A percentile compares a stretch with the other conserved stretches of the same genome.
Evolutionary conservation across 495 filamentous ascomycete species (phyloP).

Genomic region (Penicillium pancosmium): DNA sequence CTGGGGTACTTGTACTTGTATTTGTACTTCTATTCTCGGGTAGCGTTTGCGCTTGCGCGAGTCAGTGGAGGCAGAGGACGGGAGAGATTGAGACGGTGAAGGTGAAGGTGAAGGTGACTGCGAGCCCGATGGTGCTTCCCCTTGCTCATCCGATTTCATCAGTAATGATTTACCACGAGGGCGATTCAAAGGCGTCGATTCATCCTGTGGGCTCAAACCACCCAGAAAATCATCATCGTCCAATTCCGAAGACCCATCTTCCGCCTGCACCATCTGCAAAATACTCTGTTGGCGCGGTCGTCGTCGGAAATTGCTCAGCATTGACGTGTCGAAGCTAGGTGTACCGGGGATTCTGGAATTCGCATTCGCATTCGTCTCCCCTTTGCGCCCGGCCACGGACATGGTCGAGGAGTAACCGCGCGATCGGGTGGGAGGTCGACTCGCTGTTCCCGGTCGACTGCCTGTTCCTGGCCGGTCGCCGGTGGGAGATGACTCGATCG

Average conservation of each 20-base stretch:
- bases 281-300: slow-evolving; percentile 70
- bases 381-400: slow-evolving; percentile 46
- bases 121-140: slow-evolving; percentile 10
- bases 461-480: slow-evolving; percentile 39
- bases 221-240: slow-evolving; percentile 58
- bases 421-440: slow-evolving; percentile 46
- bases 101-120: background rate
- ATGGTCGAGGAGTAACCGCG: slow-evolving; percentile 52
- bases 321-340: slow-evolving; percentile 57
- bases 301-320: slow-evolving; percentile 63
- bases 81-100: no score
- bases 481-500: slow-evolving; percentile 44
- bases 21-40: slow-evolving; percentile 16
- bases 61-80: slow-evolving; percentile 19
- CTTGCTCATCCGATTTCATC: slow-evolving; percentile 16
- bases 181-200: slow-evolving; percentile 64
- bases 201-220: slow-evolving; percentile 64
- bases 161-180: slow-evolving; percentile 32
- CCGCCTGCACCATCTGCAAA: slow-evolving; percentile 61
- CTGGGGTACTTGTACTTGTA: slow-evolving; percentile 26
- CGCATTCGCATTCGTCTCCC: slow-evolving; percentile 37
- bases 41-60: slow-evolving; percentile 44
- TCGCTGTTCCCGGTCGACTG: slow-evolving; percentile 44
- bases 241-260: slow-evolving; percentile 50
- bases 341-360: slow-evolving; percentile 44